phyloP scores from a whole-genome alignment of 2,329 filamentous ascomycete genomes.

The Beauveria australis region DNA sequence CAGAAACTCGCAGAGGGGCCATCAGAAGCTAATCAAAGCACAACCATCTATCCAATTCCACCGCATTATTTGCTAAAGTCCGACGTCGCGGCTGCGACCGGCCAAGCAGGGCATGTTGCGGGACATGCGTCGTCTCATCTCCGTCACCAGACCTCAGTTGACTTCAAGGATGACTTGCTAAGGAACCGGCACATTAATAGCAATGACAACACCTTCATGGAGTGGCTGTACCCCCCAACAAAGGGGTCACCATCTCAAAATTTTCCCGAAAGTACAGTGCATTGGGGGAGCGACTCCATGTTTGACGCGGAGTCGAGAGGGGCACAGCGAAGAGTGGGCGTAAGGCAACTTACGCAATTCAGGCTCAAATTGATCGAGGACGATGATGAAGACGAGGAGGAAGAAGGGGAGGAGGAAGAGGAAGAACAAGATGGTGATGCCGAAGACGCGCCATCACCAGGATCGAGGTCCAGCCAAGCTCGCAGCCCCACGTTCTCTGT shows the following conservation, averaged over 20 bases:
- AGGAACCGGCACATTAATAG: background rate
- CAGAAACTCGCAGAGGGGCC: background rate
- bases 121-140: background rate
- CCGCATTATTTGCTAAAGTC: background rate
- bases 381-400: background rate
- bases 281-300: constrained; percentile 6
- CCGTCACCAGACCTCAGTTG: constrained; percentile 2
- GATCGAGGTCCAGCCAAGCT: background rate
- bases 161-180: constrained; percentile 8
- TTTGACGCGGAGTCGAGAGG: background rate
- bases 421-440: background rate
- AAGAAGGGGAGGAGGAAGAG: constrained; percentile 1
- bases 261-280: background rate
- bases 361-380: background rate
- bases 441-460: background rate
- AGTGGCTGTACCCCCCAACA: background rate
- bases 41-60: background rate
- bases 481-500: background rate
- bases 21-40: background rate
- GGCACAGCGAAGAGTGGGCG: background rate
- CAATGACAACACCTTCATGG: constrained; percentile 6
- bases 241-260: background rate
- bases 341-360: constrained; percentile 7
- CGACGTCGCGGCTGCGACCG: no score
- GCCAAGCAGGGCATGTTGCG: background rate